phyloP scores from a whole-genome alignment of 179 eudicot species.

The Amaranthus tricolor region DNA sequence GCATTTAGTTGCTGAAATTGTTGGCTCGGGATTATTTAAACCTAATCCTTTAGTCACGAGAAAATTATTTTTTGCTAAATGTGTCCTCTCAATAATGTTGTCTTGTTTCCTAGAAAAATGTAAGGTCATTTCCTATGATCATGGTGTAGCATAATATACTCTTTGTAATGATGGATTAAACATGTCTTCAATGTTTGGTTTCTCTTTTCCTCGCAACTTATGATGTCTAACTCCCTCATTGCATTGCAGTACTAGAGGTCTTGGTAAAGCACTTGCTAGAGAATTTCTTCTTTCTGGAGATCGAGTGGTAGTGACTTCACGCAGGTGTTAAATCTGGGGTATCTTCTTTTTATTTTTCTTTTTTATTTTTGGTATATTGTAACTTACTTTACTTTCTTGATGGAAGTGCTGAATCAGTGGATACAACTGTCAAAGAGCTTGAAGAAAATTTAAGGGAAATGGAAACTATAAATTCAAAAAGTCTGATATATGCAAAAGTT shows the following conservation, averaged over 20 bases:
- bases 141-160: not conserved
- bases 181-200: not conserved
- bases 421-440: slow-evolving; percentile 75
- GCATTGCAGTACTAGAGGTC: slow-evolving; percentile 85
- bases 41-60: not conserved
- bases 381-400: slow-evolving; percentile 30
- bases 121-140: slow-evolving; percentile 1
- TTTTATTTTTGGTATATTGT: not conserved
- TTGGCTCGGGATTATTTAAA: not conserved
- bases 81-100: not conserved
- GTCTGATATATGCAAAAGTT: slow-evolving; percentile 64
- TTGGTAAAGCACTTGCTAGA: slow-evolving; percentile 97
- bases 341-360: not conserved
- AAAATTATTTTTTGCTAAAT: not conserved
- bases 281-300: slow-evolving; percentile 98
- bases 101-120: not conserved
- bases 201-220: not conserved
- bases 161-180: not conserved
- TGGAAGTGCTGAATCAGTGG: slow-evolving; percentile 79
- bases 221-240: slow-evolving; percentile 4
- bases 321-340: slow-evolving; percentile 49
- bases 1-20: too few species aligned
- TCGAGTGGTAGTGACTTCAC: slow-evolving; percentile 86
- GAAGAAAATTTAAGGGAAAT: slow-evolving; percentile 70
- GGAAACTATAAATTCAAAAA: slow-evolving; percentile 41